Percentiles rank a stretch among this genome's conserved stretches.
phyloP scores from a whole-genome alignment of 805 yeast genomes.

The Pichia rugopelliculosa region DNA sequence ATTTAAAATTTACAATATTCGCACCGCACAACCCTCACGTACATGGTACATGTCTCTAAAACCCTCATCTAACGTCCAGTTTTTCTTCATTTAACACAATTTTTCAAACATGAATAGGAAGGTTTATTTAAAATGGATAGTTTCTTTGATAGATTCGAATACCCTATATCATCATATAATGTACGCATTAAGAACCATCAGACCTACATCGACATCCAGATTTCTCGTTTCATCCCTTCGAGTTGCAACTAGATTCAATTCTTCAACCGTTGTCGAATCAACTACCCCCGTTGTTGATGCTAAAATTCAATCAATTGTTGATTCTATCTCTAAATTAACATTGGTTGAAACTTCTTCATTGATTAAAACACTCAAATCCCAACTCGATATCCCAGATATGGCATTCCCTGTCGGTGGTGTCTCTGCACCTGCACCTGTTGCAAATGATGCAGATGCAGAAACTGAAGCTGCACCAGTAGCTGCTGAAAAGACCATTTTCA shows the following conservation, averaged over 20 bases:
- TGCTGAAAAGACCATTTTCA: conserved; percentile 90
- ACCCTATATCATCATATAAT: no score
- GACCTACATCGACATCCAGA: conserved; percentile 5
- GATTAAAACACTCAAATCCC: conserved; percentile 69
- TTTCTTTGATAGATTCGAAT: no score
- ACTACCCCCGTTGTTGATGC: conserved; percentile 67
- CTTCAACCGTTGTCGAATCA: conserved; percentile 33
- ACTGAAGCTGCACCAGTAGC: conserved; percentile 69
- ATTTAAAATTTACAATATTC: not conserved
- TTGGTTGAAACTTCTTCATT: conserved; percentile 87
- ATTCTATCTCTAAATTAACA: conserved; percentile 84
- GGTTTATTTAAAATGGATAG: conserved; percentile 1
- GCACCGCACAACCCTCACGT: not conserved
- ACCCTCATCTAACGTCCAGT: no score
- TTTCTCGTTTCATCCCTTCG: not conserved
- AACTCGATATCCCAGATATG: conserved; percentile 90
- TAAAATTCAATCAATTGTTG: conserved; percentile 80
- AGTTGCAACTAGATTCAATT: conserved; percentile 33
- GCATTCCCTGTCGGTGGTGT: conserved; percentile 69
- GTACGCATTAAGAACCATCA: conserved; percentile 9
- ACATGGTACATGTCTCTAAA: not conserved
- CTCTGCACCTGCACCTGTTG: conserved; percentile 52
- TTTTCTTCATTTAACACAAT: no score
- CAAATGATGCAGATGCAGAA: conserved; percentile 62
- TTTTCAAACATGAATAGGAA: not conserved